Evolutionary conservation across 1,284 basidiomycete genomes (phyloP).

Genomic region (Apiotrichum montevideense): DNA sequence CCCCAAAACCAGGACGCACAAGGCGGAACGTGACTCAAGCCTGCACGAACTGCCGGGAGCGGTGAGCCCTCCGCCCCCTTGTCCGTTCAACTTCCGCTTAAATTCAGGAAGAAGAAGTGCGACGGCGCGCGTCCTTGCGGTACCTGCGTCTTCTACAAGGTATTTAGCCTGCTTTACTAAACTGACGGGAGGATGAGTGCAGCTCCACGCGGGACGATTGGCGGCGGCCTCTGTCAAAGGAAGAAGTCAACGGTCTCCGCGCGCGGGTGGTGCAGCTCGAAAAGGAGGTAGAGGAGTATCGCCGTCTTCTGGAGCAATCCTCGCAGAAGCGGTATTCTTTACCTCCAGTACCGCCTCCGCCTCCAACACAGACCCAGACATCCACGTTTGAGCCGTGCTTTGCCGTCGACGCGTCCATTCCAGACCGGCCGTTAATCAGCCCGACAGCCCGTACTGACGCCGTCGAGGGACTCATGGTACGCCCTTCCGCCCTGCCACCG

Average conservation of each 20-base stretch:
- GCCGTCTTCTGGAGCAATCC: too few relatives aligned
- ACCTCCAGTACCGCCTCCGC: too few relatives aligned
- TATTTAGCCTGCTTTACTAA: too few relatives aligned
- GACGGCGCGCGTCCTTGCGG: conserved; percentile 37
- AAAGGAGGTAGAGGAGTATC: neutral
- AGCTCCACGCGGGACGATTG: conserved; percentile 21
- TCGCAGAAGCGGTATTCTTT: too few relatives aligned
- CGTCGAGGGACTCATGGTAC: conserved; percentile 11
- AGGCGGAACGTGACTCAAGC: conserved; percentile 8
- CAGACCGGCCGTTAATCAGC: neutral
- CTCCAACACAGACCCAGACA: too few relatives aligned
- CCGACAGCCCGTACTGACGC: conserved; percentile 2
- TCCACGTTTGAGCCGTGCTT: too few relatives aligned
- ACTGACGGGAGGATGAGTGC: conserved; percentile 26
- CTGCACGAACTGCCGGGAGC: conserved; percentile 3
- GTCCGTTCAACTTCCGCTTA: too few relatives aligned
- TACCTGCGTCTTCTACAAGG: conserved; percentile 34
- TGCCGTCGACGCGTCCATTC: too few relatives aligned
- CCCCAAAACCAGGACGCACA: neutral
- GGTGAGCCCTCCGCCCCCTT: neutral
- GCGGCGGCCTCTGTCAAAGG: conserved; percentile 24
- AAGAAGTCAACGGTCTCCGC: conserved; percentile 27
- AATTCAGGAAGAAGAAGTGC: conserved; percentile 33
- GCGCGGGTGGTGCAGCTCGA: conserved; percentile 27
- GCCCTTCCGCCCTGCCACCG: too few relatives aligned